These are phyloP conservation scores for Tillandsia fasciculata DNA, from an alignment of 176 grass and related monocot genomes.

Conservation along the genomic window DNA sequence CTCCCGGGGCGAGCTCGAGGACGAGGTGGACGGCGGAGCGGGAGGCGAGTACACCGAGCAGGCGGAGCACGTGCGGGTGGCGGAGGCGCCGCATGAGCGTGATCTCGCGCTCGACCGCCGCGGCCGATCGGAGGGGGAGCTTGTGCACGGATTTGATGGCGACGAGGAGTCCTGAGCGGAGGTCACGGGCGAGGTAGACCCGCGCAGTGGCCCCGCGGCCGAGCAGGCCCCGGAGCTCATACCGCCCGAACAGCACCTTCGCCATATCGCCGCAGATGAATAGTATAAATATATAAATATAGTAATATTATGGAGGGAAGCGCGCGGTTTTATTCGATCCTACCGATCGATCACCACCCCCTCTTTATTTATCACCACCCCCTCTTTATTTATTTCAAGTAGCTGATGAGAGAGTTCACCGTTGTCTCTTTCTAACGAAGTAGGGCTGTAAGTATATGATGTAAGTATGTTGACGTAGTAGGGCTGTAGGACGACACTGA, in stretches of 20 bases:
- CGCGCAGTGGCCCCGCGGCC: constrained; percentile 30
- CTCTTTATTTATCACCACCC: too few species aligned
- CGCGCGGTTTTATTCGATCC: too few species aligned
- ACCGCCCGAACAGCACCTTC: constrained; percentile 27
- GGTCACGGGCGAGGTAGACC: constrained; percentile 28
- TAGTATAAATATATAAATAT: too few species aligned
- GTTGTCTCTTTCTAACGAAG: too few species aligned
- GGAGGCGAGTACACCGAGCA: constrained; percentile 33
- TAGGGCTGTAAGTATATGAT: too few species aligned
- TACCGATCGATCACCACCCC: too few species aligned
- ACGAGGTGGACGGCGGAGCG: constrained; percentile 27
- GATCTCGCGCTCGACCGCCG: constrained; percentile 29
- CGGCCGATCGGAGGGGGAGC: constrained; percentile 8
- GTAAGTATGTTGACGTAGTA: too few species aligned
- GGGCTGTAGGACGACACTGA: too few species aligned
- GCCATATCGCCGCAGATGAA: too few species aligned
- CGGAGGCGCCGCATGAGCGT: constrained; percentile 25
- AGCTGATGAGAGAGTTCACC: too few species aligned
- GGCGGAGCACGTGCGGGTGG: constrained; percentile 25
- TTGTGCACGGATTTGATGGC: constrained; percentile 27
- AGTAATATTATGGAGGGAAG: too few species aligned
- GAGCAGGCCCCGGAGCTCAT: constrained; percentile 26
- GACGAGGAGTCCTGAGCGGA: constrained; percentile 15
- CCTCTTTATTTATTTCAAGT: too few species aligned
- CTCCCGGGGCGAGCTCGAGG: constrained; percentile 31